A percentile compares a stretch with the other conserved stretches of the same genome.
Evolutionary conservation across 225 moss, liverwort and hornwort species (phyloP).

Genomic region (Polytrichum commune): DNA sequence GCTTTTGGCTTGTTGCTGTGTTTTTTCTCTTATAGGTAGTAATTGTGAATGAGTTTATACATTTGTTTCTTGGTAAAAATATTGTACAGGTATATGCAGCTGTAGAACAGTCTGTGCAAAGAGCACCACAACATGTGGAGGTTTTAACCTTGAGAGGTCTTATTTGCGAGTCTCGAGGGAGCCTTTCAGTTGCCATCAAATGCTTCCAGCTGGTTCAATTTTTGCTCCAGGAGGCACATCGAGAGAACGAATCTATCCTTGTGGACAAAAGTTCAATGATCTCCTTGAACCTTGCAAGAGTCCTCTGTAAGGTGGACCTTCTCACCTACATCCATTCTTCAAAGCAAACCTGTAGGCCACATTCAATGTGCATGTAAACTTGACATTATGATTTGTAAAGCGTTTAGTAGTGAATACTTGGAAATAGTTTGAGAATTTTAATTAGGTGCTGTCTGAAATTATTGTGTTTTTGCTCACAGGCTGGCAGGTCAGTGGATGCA

Average conservation of each 20-base stretch:
- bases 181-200: slow-evolving; percentile 57
- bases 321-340: slow-evolving; percentile 6
- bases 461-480: slow-evolving; percentile 33
- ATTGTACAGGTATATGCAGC: slow-evolving; percentile 75
- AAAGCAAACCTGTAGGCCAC: slow-evolving; percentile 1
- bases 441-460: too few species aligned
- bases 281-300: slow-evolving; percentile 79
- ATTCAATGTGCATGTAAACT: not conserved
- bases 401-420: not conserved
- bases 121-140: slow-evolving; percentile 74
- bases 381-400: not conserved
- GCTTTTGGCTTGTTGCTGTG: too few species aligned
- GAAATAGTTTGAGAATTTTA: too few species aligned
- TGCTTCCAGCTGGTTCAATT: slow-evolving; percentile 62
- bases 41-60: too few species aligned
- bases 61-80: too few species aligned
- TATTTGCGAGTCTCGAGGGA: slow-evolving; percentile 80
- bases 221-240: slow-evolving; percentile 34
- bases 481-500: slow-evolving; percentile 57
- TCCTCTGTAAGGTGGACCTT: slow-evolving; percentile 69
- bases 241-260: slow-evolving; percentile 20
- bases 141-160: slow-evolving; percentile 86
- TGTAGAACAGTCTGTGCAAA: slow-evolving; percentile 71
- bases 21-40: too few species aligned
- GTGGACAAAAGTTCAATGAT: slow-evolving; percentile 39